Evolutionary conservation across 352 stramenopile species (phyloP).

Genomic region (Globisporangium sylvaticum): DNA sequence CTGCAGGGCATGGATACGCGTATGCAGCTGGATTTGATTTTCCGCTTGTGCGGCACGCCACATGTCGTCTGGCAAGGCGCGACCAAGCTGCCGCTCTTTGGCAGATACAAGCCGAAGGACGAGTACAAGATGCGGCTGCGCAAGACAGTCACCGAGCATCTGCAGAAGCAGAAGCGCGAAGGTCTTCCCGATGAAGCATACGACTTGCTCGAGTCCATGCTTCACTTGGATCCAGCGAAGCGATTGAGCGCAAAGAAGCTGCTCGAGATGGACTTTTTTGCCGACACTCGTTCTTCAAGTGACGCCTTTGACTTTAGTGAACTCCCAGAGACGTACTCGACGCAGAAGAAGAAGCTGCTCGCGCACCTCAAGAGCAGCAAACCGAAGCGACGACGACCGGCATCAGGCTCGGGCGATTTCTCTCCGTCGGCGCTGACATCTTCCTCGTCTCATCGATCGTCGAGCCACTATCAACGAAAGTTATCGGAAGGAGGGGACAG

Average conservation of each 20-base stretch:
- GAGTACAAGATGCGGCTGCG: conserved; percentile 75
- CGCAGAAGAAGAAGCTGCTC: conserved; percentile 58
- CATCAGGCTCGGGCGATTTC: conserved; percentile 10
- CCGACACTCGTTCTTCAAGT: conserved; percentile 24
- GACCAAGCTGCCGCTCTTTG: conserved; percentile 53
- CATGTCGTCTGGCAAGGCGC: conserved; percentile 45
- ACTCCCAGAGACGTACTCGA: conserved; percentile 43
- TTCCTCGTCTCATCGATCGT: conserved; percentile 13
- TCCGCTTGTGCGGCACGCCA: conserved; percentile 71
- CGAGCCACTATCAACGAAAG: conserved; percentile 25
- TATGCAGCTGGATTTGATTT: conserved; percentile 78
- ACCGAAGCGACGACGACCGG: conserved; percentile 21
- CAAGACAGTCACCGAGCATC: conserved; percentile 66
- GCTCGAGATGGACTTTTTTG: conserved; percentile 59
- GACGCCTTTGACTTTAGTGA: conserved; percentile 36
- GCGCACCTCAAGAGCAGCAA: conserved; percentile 50
- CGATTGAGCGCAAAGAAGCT: conserved; percentile 46
- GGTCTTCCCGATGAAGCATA: conserved; percentile 50
- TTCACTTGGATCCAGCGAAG: conserved; percentile 69
- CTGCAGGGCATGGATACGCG: conserved; percentile 57
- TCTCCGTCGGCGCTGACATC: background rate
- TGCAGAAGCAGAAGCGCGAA: conserved; percentile 40
- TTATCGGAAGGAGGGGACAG: conserved; percentile 13
- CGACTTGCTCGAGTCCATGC: conserved; percentile 65
- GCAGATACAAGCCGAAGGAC: conserved; percentile 52